phyloP scores from a whole-genome alignment of 345 rosid genomes.

The Raphanus sativus region DNA sequence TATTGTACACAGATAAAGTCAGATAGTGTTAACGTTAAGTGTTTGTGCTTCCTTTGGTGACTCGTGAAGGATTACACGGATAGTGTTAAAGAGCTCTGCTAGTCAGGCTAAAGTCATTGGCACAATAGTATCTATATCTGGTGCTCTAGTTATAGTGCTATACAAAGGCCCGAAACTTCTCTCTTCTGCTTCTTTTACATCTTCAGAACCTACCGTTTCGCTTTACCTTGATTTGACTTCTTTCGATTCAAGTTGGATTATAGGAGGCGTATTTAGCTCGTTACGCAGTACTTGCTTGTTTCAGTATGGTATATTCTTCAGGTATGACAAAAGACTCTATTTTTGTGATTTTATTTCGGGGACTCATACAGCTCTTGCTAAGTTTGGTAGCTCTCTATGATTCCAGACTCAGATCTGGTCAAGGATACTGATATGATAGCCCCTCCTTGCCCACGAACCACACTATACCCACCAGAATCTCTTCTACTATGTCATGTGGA shows the following conservation, averaged over 20 bases:
- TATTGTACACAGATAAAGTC: too few species aligned
- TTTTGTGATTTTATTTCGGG: background rate
- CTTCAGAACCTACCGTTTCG: conserved; percentile 9
- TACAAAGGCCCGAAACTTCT: conserved; percentile 31
- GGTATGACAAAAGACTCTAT: conserved; percentile 19
- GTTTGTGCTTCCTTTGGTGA: background rate
- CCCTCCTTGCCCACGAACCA: too few species aligned
- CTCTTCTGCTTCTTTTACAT: background rate
- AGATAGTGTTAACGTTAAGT: background rate
- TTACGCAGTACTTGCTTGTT: conserved; percentile 14
- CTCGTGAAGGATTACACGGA: conserved; percentile 29
- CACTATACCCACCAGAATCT: too few species aligned
- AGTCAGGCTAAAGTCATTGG: conserved; percentile 38
- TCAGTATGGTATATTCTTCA: conserved; percentile 36
- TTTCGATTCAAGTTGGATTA: conserved; percentile 26
- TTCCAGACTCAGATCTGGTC: conserved; percentile 44
- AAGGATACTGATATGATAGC: too few species aligned
- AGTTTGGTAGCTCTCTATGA: background rate
- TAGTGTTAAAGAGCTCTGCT: conserved; percentile 31
- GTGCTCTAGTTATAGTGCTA: conserved; percentile 36
- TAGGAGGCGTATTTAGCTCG: conserved; percentile 34
- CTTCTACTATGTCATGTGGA: too few species aligned
- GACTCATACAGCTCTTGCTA: background rate
- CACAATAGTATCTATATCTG: conserved; percentile 35
- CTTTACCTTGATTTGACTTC: conserved; percentile 8